phyloP scores from a whole-genome alignment of 139 green algal genomes.

The Chlamydomonas schloesseri region DNA sequence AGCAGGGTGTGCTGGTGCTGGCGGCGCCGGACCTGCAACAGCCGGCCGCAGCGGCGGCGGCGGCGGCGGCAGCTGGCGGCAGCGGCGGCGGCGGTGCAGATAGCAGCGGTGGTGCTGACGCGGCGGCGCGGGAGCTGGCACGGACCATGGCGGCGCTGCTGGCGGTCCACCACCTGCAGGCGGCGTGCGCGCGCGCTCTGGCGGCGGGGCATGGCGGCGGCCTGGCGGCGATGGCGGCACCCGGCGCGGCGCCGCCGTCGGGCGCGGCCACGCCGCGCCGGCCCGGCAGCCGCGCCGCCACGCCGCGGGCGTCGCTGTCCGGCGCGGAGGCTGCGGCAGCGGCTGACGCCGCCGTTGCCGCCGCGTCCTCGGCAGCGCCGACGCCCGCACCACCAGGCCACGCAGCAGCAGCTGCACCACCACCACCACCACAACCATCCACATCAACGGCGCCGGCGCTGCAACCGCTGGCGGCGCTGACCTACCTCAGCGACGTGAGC shows the following conservation, averaged over 20 bases:
- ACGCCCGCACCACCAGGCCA: neutral
- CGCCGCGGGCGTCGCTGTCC: neutral
- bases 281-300: neutral
- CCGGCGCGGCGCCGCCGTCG: neutral
- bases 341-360: neutral
- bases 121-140: neutral
- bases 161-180: conserved; percentile 18
- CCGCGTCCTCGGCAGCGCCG: neutral
- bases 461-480: conserved; percentile 25
- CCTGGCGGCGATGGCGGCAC: neutral
- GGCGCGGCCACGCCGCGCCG: neutral
- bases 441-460: neutral
- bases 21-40: conserved; percentile 22
- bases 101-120: neutral
- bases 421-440: neutral
- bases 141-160: conserved; percentile 23
- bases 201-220: neutral
- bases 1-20: conserved; percentile 33
- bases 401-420: neutral
- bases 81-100: neutral
- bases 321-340: neutral
- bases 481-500: neutral
- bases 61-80: neutral
- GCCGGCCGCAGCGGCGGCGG: neutral
- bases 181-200: neutral